Evolutionary conservation across 148 eudicot genomes (phyloP).

Genomic region (Diospyros kaki): DNA sequence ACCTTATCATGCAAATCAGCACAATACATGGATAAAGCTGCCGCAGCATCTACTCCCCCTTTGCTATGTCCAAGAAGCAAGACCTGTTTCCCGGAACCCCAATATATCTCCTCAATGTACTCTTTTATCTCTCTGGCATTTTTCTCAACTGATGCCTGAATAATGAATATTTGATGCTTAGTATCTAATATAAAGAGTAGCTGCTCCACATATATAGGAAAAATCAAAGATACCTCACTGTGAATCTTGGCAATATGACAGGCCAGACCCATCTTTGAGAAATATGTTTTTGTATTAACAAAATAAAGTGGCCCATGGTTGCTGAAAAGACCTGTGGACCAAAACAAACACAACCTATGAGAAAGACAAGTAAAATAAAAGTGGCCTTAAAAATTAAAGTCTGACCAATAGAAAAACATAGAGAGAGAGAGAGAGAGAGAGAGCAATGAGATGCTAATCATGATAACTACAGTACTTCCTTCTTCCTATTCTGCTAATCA

Average conservation of each 20-base stretch:
- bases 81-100: slow-evolving; percentile 84
- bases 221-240: slow-evolving; percentile 66
- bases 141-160: slow-evolving; percentile 91
- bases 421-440: too few relatives aligned
- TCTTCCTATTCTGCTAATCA: neutral
- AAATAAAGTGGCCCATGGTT: slow-evolving; percentile 98
- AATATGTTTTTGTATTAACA: slow-evolving; percentile 58
- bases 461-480: neutral
- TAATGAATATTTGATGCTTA: slow-evolving; percentile 36
- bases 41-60: slow-evolving; percentile 97
- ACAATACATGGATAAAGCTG: slow-evolving; percentile 96
- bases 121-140: slow-evolving; percentile 87
- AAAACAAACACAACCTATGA: slow-evolving; percentile 6
- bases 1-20: slow-evolving; percentile 88
- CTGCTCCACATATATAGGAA: slow-evolving; percentile 9
- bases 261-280: slow-evolving; percentile 87
- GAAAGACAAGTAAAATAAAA: neutral
- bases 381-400: neutral
- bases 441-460: neutral
- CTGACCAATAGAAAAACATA: slow-evolving; percentile 2
- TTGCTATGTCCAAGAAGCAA: slow-evolving; percentile 97
- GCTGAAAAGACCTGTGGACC: slow-evolving; percentile 83
- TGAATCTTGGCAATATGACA: slow-evolving; percentile 99
- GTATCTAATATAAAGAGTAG: slow-evolving; percentile 4
- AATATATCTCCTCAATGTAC: slow-evolving; percentile 87